Percentiles rank a stretch among this genome's conserved stretches.
phyloP scores from a whole-genome alignment of 2,329 filamentous ascomycete genomes.

The Penicillium sp. region DNA sequence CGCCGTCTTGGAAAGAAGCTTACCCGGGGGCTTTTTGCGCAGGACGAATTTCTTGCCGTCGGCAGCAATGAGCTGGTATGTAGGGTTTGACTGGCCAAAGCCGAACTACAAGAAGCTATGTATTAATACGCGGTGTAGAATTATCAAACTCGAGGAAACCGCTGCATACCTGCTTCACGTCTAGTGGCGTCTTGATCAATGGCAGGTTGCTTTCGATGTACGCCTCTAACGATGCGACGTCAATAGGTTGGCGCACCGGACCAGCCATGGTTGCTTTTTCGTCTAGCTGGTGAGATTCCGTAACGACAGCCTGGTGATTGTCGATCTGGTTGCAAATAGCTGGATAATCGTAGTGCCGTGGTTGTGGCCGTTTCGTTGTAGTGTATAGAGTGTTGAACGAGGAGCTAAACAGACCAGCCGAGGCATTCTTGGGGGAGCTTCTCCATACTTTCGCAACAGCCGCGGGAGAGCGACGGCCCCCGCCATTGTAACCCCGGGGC shows the following conservation, averaged over 20 bases:
- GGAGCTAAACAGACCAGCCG: neutral
- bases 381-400: neutral
- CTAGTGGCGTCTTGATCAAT: conserved; percentile 74
- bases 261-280: conserved; percentile 64
- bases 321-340: neutral
- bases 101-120: conserved; percentile 64
- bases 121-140: neutral
- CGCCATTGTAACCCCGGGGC: neutral
- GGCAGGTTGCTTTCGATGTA: conserved; percentile 79
- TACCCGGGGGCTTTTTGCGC: conserved; percentile 96
- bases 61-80: conserved; percentile 79
- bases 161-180: conserved; percentile 74
- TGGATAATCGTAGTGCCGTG: neutral
- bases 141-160: neutral
- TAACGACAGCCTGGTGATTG: neutral
- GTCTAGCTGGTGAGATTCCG: neutral
- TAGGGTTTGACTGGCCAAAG: conserved; percentile 96
- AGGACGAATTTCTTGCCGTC: conserved; percentile 74
- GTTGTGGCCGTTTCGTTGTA: neutral
- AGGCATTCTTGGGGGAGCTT: neutral
- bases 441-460: neutral
- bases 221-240: conserved; percentile 70
- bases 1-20: conserved; percentile 85
- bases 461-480: neutral
- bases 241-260: conserved; percentile 82